Evolutionary conservation across 441 rosid species (phyloP).

Genomic region (Adansonia grandidieri): DNA sequence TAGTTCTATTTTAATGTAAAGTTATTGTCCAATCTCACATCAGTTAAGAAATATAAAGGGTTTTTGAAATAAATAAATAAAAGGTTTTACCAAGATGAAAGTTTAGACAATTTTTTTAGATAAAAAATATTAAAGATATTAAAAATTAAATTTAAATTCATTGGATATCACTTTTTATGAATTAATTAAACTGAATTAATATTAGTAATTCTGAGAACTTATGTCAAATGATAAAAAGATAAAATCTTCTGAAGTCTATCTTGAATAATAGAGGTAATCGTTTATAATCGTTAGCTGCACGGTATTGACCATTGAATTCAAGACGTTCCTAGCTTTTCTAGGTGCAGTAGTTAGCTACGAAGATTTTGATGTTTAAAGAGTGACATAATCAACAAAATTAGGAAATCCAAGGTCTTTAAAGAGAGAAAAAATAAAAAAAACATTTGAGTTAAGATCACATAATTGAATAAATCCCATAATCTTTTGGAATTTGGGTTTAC

Average conservation of each 20-base stretch:
- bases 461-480: neutral
- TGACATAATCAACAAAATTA: neutral
- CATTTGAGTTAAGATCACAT: neutral
- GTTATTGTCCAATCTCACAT: neutral
- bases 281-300: neutral
- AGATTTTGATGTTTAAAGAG: neutral
- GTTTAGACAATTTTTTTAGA: neutral
- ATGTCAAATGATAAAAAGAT: neutral
- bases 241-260: neutral
- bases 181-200: too few species aligned
- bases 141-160: too few species aligned
- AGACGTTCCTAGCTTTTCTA: neutral
- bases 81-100: neutral
- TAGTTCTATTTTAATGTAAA: neutral
- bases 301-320: neutral
- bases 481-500: neutral
- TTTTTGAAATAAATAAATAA: too few species aligned
- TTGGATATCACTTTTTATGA: too few species aligned
- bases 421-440: too few species aligned
- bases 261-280: neutral
- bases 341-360: neutral
- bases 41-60: neutral
- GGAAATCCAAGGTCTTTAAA: neutral
- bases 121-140: too few species aligned
- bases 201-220: too few species aligned